Evolutionary conservation across 345 rosid genomes (phyloP).

Genomic region (Abelmoschus esculentus): DNA sequence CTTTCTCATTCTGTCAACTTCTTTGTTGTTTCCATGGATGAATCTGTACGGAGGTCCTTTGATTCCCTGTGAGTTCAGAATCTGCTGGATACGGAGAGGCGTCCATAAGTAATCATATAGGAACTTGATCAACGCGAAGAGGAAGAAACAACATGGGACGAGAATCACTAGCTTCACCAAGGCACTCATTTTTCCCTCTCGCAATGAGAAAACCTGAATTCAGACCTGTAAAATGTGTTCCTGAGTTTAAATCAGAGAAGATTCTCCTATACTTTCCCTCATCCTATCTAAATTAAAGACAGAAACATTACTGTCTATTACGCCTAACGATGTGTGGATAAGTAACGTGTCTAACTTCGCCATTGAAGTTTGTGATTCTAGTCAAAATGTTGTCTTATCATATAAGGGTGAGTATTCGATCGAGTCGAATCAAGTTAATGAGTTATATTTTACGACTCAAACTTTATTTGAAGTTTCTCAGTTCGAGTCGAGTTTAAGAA

Average conservation of each 20-base stretch:
- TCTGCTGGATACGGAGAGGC: slow-evolving; percentile 5
- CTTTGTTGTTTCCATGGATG: slow-evolving; percentile 31
- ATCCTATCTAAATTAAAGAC: no score
- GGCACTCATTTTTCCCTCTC: not conserved
- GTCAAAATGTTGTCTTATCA: not conserved
- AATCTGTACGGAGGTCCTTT: slow-evolving; percentile 34
- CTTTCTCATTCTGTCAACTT: slow-evolving; percentile 9
- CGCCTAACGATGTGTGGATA: not conserved
- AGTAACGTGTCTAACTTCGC: not conserved
- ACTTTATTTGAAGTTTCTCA: no score
- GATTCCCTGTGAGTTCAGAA: slow-evolving; percentile 19
- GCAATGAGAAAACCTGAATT: no score
- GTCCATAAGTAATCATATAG: not conserved
- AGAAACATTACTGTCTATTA: no score
- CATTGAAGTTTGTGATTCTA: not conserved
- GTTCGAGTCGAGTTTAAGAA: no score
- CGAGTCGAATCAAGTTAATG: no score
- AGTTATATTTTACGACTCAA: no score
- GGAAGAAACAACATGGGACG: not conserved
- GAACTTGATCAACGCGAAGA: not conserved
- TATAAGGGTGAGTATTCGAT: no score
- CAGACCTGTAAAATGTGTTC: no score
- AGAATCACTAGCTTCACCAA: not conserved
- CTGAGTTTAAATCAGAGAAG: no score
- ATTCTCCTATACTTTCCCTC: no score